These are phyloP conservation scores for Termitomyces sp. DNA, from an alignment of 768 basidiomycete genomes.

Conservation along the genomic window DNA sequence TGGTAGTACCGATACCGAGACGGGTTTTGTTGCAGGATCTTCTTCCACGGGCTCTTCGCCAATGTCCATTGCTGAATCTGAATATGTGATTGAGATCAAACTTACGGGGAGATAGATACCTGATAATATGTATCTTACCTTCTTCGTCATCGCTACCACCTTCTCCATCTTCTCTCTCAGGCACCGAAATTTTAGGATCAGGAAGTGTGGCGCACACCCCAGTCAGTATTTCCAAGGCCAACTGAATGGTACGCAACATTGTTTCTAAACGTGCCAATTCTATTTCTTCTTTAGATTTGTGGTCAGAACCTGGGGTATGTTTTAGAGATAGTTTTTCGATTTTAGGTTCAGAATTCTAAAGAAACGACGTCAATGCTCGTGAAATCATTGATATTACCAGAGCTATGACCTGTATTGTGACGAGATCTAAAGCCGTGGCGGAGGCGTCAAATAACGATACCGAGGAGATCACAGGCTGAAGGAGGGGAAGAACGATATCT, in stretches of 20 bases:
- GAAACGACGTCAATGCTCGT: background rate
- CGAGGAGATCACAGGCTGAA: conserved; percentile 60
- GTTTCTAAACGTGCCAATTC: conserved; percentile 72
- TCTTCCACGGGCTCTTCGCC: conserved; percentile 28
- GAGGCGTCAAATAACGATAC: conserved; percentile 48
- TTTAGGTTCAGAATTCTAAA: conserved; percentile 42
- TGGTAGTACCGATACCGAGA: conserved; percentile 42
- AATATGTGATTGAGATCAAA: background rate
- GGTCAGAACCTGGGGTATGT: conserved; percentile 68
- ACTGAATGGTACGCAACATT: conserved; percentile 65
- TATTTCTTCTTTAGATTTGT: conserved; percentile 61
- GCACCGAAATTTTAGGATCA: conserved; percentile 50
- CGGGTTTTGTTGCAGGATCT: conserved; percentile 32
- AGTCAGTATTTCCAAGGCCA: conserved; percentile 86
- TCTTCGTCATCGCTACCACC: conserved; percentile 26
- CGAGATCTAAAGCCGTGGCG: conserved; percentile 43
- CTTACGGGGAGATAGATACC: background rate
- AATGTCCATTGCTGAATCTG: conserved; percentile 16
- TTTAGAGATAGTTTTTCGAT: conserved; percentile 57
- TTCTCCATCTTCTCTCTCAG: conserved; percentile 30
- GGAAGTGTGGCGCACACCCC: conserved; percentile 85
- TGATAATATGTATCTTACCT: background rate
- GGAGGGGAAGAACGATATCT: conserved; percentile 64
- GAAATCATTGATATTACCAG: background rate
- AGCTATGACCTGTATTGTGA: conserved; percentile 42